These are phyloP conservation scores for Microdochium bolleyi DNA, from an alignment of 2,329 filamentous ascomycete species.

Conservation along the genomic window DNA sequence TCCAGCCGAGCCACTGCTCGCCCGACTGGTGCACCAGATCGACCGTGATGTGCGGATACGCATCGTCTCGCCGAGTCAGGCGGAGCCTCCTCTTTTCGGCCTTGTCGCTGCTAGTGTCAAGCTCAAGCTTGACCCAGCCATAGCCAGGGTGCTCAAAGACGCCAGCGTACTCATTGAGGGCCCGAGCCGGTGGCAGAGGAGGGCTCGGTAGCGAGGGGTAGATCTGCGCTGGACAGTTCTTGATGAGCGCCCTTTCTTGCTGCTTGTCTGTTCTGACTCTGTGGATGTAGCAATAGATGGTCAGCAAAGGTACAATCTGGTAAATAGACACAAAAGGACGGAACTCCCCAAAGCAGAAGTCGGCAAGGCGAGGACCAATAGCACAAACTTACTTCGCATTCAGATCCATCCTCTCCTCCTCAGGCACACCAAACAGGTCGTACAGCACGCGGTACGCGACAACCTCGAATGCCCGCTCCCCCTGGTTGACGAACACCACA, in stretches of 20 bases:
- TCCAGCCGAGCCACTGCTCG: conserved; percentile 3
- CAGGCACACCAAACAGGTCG: conserved; percentile 12
- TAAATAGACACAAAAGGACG: too few relatives aligned
- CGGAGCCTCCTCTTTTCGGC: not conserved
- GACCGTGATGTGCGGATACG: not conserved
- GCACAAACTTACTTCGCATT: conserved; percentile 3
- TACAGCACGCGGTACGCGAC: conserved; percentile 19
- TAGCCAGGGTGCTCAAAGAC: conserved; percentile 7
- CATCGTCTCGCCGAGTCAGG: not conserved
- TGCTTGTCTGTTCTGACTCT: not conserved
- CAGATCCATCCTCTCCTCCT: conserved; percentile 6
- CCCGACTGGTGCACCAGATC: conserved; percentile 3
- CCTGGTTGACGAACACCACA: conserved; percentile 18
- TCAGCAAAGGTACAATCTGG: too few relatives aligned
- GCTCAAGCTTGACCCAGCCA: conserved; percentile 2
- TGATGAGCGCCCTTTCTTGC: not conserved
- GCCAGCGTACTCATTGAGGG: conserved; percentile 5
- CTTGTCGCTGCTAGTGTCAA: not conserved
- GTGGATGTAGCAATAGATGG: too few relatives aligned
- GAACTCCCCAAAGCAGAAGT: not conserved
- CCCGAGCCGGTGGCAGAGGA: conserved; percentile 3
- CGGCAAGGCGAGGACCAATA: not conserved
- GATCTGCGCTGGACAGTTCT: conserved; percentile 4
- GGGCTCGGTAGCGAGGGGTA: conserved; percentile 7
- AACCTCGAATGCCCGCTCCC: conserved; percentile 6